Evolutionary conservation across 2,329 filamentous ascomycete species (phyloP).

Genomic region (Phoma sp.): DNA sequence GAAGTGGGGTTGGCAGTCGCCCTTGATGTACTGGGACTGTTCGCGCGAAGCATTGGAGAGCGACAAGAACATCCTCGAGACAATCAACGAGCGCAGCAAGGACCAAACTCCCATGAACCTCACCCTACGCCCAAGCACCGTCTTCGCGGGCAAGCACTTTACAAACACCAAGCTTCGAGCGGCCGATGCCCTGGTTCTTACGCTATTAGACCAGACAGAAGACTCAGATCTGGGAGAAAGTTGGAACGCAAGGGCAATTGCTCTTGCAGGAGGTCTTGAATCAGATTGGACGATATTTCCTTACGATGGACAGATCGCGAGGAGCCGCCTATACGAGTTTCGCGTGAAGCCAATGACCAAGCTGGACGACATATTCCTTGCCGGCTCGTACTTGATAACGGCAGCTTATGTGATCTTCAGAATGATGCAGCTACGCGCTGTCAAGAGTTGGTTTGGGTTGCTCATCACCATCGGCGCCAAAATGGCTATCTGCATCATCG

Average conservation of each 20-base stretch:
- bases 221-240: constrained; percentile 69
- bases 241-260: constrained; percentile 69
- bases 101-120: constrained; percentile 74
- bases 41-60: constrained; percentile 64
- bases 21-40: constrained; percentile 80
- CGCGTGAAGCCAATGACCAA: constrained; percentile 77
- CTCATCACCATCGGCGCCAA: constrained; percentile 75
- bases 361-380: constrained; percentile 69
- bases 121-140: constrained; percentile 77
- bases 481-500: constrained; percentile 74
- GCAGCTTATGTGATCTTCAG: constrained; percentile 71
- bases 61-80: constrained; percentile 70
- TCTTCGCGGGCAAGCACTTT: constrained; percentile 83
- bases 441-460: constrained; percentile 78
- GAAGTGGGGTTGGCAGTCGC: constrained; percentile 83
- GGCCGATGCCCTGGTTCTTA: constrained; percentile 80
- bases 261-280: constrained; percentile 59
- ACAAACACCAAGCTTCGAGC: constrained; percentile 71
- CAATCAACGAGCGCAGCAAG: constrained; percentile 71
- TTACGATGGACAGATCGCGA: constrained; percentile 60
- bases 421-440: constrained; percentile 72
- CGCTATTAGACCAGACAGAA: constrained; percentile 72
- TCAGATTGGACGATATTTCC: constrained; percentile 73
- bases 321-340: constrained; percentile 76
- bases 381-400: constrained; percentile 70